Conservation (phyloP, 1,284 basidiomycete genomes). For the Pascua guehoae region DNA sequence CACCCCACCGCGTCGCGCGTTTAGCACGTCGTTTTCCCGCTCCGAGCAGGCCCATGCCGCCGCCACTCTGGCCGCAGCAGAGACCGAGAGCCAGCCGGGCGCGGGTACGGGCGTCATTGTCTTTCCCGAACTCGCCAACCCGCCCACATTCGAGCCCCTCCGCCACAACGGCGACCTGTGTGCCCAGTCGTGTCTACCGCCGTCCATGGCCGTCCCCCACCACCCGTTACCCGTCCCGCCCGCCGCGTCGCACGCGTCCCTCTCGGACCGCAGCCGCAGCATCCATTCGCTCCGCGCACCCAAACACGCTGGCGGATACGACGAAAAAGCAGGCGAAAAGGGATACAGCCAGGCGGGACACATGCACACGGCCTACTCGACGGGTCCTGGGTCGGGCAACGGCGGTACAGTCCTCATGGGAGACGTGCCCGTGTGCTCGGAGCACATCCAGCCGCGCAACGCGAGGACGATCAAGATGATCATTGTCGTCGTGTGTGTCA, state of each 20-base stretch:
- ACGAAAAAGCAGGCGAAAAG: too few relatives aligned
- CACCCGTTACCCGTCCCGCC: conserved; percentile 11
- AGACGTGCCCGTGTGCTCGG: conserved; percentile 12
- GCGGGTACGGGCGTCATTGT: conserved; percentile 19
- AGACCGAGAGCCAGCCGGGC: background rate
- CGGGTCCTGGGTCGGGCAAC: too few relatives aligned
- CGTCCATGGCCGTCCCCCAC: conserved; percentile 16
- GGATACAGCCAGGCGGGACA: too few relatives aligned
- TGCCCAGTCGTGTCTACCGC: conserved; percentile 16
- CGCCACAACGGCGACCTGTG: conserved; percentile 16
- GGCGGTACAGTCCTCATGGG: conserved; percentile 7
- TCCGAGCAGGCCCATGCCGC: background rate
- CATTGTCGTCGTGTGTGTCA: conserved; percentile 9
- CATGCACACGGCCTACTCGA: too few relatives aligned
- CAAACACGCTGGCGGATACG: too few relatives aligned
- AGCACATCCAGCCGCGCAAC: background rate
- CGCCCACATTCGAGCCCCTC: conserved; percentile 9
- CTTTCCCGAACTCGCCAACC: conserved; percentile 20
- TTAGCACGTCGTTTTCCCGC: conserved; percentile 6
- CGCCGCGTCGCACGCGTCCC: background rate
- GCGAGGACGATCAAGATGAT: conserved; percentile 8
- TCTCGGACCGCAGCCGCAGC: background rate
- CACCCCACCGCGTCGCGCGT: conserved; percentile 13
- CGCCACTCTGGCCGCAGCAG: background rate
- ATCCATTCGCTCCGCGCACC: conserved; percentile 5